Evolutionary conservation across 352 stramenopile genomes (phyloP).

Genomic region (Pythium scleroteichum): DNA sequence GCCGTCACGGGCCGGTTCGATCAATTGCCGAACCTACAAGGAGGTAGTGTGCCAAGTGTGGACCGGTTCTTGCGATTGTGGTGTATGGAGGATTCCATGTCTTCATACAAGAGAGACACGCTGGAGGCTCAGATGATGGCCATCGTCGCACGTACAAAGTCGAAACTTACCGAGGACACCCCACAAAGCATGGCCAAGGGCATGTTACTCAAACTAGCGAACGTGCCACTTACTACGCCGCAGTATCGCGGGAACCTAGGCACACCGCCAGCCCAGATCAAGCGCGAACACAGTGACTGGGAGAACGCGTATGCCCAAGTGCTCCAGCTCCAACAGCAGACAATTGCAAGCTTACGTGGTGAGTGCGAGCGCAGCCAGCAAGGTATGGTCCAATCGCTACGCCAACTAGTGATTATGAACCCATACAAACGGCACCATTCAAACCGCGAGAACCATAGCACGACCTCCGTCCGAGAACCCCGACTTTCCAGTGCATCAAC

Average conservation of each 20-base stretch:
- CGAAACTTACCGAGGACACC: conserved; percentile 51
- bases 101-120: conserved; percentile 29
- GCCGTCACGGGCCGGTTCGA: conserved; percentile 49
- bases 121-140: conserved; percentile 65
- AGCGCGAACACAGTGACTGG: conserved; percentile 45
- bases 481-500: no score
- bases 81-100: conserved; percentile 43
- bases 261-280: conserved; percentile 31
- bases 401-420: conserved; percentile 53
- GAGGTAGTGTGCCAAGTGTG: conserved; percentile 39
- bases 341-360: conserved; percentile 53
- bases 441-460: not conserved
- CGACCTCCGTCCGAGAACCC: not conserved
- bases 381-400: conserved; percentile 51
- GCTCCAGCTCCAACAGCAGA: conserved; percentile 75
- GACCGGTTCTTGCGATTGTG: conserved; percentile 49
- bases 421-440: conserved; percentile 12
- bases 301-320: conserved; percentile 79
- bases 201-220: conserved; percentile 63
- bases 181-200: conserved; percentile 66
- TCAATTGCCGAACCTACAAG: conserved; percentile 46
- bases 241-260: conserved; percentile 11
- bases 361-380: conserved; percentile 52
- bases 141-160: conserved; percentile 59
- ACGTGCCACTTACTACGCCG: conserved; percentile 11